phyloP scores from a whole-genome alignment of 176 grass and related monocot species.

The Oryza glumipatula region DNA sequence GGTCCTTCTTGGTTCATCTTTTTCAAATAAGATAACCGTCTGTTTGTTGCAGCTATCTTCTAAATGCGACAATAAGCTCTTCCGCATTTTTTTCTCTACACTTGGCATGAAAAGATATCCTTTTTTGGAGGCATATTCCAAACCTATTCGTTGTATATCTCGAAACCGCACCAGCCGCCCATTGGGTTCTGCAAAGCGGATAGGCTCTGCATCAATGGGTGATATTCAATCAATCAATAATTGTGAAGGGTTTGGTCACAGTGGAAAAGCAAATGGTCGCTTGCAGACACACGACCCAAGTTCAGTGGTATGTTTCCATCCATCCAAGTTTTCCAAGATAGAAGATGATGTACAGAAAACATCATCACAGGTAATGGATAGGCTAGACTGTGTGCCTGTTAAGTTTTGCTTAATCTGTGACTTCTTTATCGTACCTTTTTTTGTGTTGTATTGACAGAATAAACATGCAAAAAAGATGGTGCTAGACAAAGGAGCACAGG shows the following conservation, averaged over 20 bases:
- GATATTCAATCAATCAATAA: slow-evolving; percentile 53
- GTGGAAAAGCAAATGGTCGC: slow-evolving; percentile 43
- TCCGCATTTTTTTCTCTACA: slow-evolving; percentile 76
- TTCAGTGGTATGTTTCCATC: slow-evolving; percentile 33
- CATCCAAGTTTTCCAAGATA: slow-evolving; percentile 50
- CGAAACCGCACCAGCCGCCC: slow-evolving; percentile 55
- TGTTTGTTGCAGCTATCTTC: slow-evolving; percentile 84
- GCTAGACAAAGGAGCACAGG: slow-evolving; percentile 49
- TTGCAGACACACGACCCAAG: slow-evolving; percentile 42
- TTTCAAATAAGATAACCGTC: slow-evolving; percentile 27
- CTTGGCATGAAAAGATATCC: slow-evolving; percentile 64
- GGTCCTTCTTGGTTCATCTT: slow-evolving; percentile 24
- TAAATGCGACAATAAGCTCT: slow-evolving; percentile 96
- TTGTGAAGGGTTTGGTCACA: slow-evolving; percentile 36
- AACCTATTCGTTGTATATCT: slow-evolving; percentile 90
- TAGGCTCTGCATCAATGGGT: slow-evolving; percentile 39
- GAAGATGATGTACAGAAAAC: slow-evolving; percentile 50
- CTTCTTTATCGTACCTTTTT: slow-evolving; percentile 17
- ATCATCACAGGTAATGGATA: slow-evolving; percentile 41
- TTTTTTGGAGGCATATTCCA: slow-evolving; percentile 87
- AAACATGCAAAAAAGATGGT: slow-evolving; percentile 41
- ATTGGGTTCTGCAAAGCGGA: slow-evolving; percentile 51
- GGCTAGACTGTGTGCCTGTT: slow-evolving; percentile 6
- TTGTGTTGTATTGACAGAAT: slow-evolving; percentile 35
- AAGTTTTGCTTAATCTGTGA: slow-evolving; percentile 30